Evolutionary conservation across 768 basidiomycete species (phyloP).

Genomic region (Trametes villosa): DNA sequence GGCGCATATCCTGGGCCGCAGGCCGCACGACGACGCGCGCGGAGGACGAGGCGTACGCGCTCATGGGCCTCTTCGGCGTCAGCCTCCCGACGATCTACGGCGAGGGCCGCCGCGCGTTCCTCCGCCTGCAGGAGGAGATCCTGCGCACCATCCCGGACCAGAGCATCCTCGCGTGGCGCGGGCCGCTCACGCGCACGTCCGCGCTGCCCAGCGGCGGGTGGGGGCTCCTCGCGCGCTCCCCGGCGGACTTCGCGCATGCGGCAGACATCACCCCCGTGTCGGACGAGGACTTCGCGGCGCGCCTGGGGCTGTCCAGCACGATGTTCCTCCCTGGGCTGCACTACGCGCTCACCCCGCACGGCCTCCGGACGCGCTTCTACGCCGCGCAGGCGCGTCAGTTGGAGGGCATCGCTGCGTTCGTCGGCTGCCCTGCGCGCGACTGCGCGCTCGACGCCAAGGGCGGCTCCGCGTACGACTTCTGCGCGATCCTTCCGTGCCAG

Average conservation of each 20-base stretch:
- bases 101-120: neutral
- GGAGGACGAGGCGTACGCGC: slow-evolving; percentile 2
- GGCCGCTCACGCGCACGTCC: neutral
- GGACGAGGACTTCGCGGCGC: neutral
- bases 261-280: neutral
- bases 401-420: neutral
- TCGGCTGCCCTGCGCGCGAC: neutral
- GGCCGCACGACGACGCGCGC: neutral
- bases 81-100: slow-evolving; percentile 1
- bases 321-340: neutral
- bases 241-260: neutral
- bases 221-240: neutral
- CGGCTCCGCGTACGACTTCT: neutral
- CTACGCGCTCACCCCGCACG: neutral
- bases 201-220: neutral
- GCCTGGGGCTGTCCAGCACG: neutral
- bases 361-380: neutral
- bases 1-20: neutral
- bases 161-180: neutral
- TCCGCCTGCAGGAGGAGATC: slow-evolving; percentile 2
- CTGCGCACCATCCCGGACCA: slow-evolving; percentile 1
- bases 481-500: neutral
- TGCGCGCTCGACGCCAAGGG: neutral
- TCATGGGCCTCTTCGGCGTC: slow-evolving; percentile 2
- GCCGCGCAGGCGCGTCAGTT: neutral